Conservation (phyloP, 192 early-diverging fungal genomes). For the Entomortierella parvispora region DNA sequence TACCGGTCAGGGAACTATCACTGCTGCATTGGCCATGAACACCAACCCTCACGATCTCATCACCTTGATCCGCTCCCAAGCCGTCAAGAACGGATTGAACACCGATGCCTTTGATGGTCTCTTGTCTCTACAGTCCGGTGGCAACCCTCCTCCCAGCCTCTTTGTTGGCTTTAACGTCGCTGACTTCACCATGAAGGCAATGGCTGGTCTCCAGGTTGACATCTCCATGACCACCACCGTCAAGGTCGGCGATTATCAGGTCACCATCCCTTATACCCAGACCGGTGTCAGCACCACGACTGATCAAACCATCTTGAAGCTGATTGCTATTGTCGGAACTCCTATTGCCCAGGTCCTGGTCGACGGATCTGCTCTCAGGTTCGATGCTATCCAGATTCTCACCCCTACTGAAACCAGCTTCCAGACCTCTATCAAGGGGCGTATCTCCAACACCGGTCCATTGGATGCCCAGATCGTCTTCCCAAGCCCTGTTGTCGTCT, state of each 20-base stretch:
- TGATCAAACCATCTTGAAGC: constrained; percentile 47
- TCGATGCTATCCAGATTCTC: constrained; percentile 48
- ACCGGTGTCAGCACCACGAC: constrained; percentile 40
- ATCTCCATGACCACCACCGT: constrained; percentile 44
- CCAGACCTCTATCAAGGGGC: constrained; percentile 53
- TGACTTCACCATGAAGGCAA: constrained; percentile 45
- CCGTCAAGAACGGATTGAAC: constrained; percentile 43
- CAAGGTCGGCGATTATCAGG: constrained; percentile 54
- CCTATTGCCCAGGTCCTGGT: constrained; percentile 63
- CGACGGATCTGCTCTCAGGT: constrained; percentile 29
- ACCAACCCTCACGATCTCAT: constrained; percentile 54
- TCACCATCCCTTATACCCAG: constrained; percentile 46
- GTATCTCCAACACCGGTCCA: constrained; percentile 59
- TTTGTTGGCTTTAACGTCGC: constrained; percentile 54
- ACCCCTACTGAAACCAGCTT: constrained; percentile 38
- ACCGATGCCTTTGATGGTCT: constrained; percentile 52
- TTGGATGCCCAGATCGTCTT: constrained; percentile 57
- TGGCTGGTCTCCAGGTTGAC: constrained; percentile 50
- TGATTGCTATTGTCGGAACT: constrained; percentile 59
- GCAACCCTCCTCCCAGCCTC: constrained; percentile 20
- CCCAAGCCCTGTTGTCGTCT: constrained; percentile 50
- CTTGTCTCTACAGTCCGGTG: constrained; percentile 29
- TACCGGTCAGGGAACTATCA: constrained; percentile 32
- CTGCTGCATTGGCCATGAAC: constrained; percentile 54
- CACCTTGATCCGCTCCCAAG: constrained; percentile 47